Evolutionary conservation across 768 basidiomycete genomes (phyloP), one percentile per base, ranked within the genome.

Genomic region (Termitomyces sp.): DNA sequence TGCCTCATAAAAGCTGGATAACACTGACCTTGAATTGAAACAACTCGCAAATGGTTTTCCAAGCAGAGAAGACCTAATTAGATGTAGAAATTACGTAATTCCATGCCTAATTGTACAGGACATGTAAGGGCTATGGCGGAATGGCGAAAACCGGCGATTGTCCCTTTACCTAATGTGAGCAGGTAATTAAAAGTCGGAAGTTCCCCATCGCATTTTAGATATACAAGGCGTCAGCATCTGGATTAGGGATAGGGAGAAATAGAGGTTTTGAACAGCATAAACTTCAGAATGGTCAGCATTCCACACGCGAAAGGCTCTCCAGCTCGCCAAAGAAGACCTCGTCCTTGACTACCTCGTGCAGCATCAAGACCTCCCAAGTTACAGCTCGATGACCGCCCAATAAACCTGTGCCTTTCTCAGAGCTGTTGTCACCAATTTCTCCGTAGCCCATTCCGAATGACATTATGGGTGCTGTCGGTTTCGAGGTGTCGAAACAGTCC

Each of bases 361-460:
- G 74, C 81, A 89, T 81, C 74, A 92, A 73, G 64, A 92, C 71
- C 31, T 87, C 83, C 86, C 86, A 88, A 41, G 86, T 78, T 33
- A 86, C 76, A 55, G 88, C 89, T 61, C 86, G 83, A 67, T 87
- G 80, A 8, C 87, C 87, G 55, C 85, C 89, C 34, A 92, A 75
- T 55, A 93, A 70, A 2, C 91, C 91, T 20, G 84, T 87, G 7
- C 92, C 92, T 60, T 78, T 84, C 69, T 93, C 90, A 49, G 80
- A 73, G 11, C 76, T 76, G 18, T 71, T 80, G 64, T 91, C 88
- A 8, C 83, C 85, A 45, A 82, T 79, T 68, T 92, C 92, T 1
- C 87, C 84, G 66, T 88, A 92, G 15, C 89, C 91, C 81, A 93
- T 89, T n/a, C 91, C 91, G 68, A 92, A 93, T 5, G 88, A 78